These are phyloP conservation scores for Carallia brachiata DNA, from an alignment of 345 rosid species.

Conservation along the genomic window DNA sequence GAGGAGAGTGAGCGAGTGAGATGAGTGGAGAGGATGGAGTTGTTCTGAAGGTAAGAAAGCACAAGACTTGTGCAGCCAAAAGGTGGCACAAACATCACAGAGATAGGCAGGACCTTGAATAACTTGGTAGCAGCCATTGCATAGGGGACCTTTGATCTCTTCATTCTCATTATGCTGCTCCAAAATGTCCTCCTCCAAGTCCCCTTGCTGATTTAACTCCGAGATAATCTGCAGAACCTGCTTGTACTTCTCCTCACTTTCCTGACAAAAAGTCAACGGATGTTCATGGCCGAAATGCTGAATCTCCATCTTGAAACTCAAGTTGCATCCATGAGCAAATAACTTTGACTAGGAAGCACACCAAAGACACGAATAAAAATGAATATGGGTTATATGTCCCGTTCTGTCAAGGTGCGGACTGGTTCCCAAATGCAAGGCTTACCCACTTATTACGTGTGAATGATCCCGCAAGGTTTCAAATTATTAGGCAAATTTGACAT, in stretches of 20 bases:
- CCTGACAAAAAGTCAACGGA: background rate
- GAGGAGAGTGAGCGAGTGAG: background rate
- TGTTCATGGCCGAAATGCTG: background rate
- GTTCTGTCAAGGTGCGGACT: too few species aligned
- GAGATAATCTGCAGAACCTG: background rate
- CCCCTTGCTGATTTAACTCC: background rate
- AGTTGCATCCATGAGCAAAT: too few species aligned
- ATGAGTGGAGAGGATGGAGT: background rate
- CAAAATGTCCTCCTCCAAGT: background rate
- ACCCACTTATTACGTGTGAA: too few species aligned
- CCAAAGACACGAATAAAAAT: too few species aligned
- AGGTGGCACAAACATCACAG: background rate
- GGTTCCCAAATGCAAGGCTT: too few species aligned
- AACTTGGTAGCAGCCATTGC: background rate
- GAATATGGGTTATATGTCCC: too few species aligned
- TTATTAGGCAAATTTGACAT: too few species aligned
- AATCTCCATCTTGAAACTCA: background rate
- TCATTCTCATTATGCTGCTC: background rate
- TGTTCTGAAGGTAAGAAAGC: background rate
- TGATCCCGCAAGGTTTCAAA: too few species aligned
- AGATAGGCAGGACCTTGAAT: slow-evolving; percentile 3
- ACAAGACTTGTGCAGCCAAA: background rate
- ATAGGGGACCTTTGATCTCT: background rate
- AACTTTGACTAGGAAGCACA: too few species aligned
- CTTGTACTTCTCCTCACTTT: background rate